Conservation (phyloP, 768 basidiomycete genomes). For the Suillus lakei region DNA sequence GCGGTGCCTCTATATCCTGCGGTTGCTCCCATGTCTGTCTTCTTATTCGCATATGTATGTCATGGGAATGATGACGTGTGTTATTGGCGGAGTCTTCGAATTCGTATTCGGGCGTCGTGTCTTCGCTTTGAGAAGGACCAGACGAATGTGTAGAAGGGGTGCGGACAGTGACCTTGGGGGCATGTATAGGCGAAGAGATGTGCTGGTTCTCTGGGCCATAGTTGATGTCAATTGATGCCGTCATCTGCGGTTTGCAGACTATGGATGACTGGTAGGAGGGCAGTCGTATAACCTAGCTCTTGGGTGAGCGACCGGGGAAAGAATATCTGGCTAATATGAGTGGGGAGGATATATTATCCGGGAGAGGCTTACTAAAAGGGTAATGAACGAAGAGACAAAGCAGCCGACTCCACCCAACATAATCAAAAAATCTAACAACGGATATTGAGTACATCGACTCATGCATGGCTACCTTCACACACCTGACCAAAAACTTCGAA, state of each 20-base stretch:
- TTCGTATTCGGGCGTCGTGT: conserved; percentile 46
- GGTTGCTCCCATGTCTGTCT: conserved; percentile 21
- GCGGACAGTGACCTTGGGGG: conserved; percentile 28
- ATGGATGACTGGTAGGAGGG: conserved; percentile 25
- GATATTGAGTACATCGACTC: conserved; percentile 6
- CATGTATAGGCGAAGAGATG: conserved; percentile 27
- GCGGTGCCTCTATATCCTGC: conserved; percentile 15
- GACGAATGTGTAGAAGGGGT: conserved; percentile 23
- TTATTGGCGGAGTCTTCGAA: conserved; percentile 32
- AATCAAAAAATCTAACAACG: conserved; percentile 62
- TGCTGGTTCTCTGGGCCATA: conserved; percentile 11
- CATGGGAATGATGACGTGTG: conserved; percentile 20
- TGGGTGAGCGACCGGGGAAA: conserved; percentile 75
- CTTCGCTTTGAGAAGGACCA: conserved; percentile 29
- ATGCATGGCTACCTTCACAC: conserved; percentile 21
- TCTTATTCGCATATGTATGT: conserved; percentile 30
- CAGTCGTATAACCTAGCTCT: conserved; percentile 65
- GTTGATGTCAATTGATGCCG: conserved; percentile 27
- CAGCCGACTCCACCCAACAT: conserved; percentile 77
- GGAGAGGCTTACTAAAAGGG: conserved; percentile 63
- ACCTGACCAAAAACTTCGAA: conserved; percentile 64
- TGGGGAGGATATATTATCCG: background rate
- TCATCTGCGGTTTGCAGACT: conserved; percentile 32
- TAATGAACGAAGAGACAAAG: conserved; percentile 80
- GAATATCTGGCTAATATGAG: conserved; percentile 55